A percentile compares a stretch with the other conserved stretches of the same genome.
Conservation (phyloP, 768 basidiomycete genomes). For the Glaciozyma martinii region DNA sequence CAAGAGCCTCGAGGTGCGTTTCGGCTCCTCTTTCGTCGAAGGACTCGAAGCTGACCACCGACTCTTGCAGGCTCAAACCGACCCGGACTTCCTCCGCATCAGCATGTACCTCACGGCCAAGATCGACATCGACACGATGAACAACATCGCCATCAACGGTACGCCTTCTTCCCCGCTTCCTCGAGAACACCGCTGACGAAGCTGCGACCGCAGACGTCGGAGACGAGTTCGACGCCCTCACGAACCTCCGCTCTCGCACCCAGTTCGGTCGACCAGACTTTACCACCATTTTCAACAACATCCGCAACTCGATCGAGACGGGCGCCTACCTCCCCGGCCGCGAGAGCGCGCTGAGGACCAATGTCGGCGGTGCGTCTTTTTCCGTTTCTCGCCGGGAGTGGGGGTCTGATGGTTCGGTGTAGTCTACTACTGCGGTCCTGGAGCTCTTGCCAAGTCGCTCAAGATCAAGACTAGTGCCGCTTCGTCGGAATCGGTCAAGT, state of each 20-base stretch:
- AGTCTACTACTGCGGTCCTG: slow-evolving; percentile 44
- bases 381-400: neutral
- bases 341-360: slow-evolving; percentile 69
- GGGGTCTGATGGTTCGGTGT: neutral
- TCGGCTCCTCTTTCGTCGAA: neutral
- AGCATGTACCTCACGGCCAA: slow-evolving; percentile 83
- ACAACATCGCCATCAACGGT: slow-evolving; percentile 80
- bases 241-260: slow-evolving; percentile 75
- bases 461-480: slow-evolving; percentile 58
- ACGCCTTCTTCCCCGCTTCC: neutral
- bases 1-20: slow-evolving; percentile 62
- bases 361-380: slow-evolving; percentile 43
- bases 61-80: slow-evolving; percentile 35
- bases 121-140: slow-evolving; percentile 74
- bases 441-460: slow-evolving; percentile 62
- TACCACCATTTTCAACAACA: slow-evolving; percentile 65
- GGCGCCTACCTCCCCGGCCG: slow-evolving; percentile 71
- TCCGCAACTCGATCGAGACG: slow-evolving; percentile 66
- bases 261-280: slow-evolving; percentile 90
- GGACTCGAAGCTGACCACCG: neutral
- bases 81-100: slow-evolving; percentile 86
- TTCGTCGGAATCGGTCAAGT: slow-evolving; percentile 53
- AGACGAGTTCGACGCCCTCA: slow-evolving; percentile 78
- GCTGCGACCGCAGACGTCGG: slow-evolving; percentile 47
- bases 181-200: neutral